These are phyloP conservation scores for Populus tremula DNA, from an alignment of 345 rosid species.

Conservation along the genomic window DNA sequence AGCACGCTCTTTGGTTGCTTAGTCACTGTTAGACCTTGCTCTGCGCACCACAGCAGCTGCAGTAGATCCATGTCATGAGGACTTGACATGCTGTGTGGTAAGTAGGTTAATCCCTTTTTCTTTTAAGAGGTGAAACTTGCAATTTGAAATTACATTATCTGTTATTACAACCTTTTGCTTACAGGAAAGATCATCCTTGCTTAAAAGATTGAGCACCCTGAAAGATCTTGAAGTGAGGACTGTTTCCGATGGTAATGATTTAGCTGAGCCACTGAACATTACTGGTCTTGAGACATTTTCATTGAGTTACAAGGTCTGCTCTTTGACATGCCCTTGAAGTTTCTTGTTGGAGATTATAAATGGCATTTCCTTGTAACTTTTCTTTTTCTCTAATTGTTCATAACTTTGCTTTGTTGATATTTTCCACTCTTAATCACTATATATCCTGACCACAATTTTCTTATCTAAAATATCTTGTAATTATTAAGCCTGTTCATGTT, in stretches of 20 bases:
- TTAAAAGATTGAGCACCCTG: constrained; percentile 63
- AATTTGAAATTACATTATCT: background rate
- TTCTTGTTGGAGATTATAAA: background rate
- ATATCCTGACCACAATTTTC: background rate
- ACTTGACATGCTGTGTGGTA: constrained; percentile 93
- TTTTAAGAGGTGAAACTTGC: background rate
- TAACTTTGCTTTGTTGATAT: background rate
- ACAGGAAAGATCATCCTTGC: constrained; percentile 86
- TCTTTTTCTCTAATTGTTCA: background rate
- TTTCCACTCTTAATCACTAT: background rate
- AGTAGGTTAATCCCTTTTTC: constrained; percentile 24
- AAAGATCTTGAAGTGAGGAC: constrained; percentile 43
- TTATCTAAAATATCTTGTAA: background rate
- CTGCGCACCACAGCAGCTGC: constrained; percentile 92
- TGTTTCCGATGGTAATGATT: constrained; percentile 43
- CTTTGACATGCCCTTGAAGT: background rate
- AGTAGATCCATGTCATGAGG: constrained; percentile 94
- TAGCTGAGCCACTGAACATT: constrained; percentile 68
- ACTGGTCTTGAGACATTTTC: constrained; percentile 96
- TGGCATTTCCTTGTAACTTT: background rate
- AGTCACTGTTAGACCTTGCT: constrained; percentile 98
- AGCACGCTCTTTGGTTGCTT: constrained; percentile 3
- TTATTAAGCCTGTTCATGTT: constrained; percentile 2
- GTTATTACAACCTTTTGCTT: constrained; percentile 26
- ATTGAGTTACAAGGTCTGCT: constrained; percentile 85